These are phyloP conservation scores for Monosporascus sp. DNA, from an alignment of 2,329 filamentous ascomycete species.

Conservation along the genomic window DNA sequence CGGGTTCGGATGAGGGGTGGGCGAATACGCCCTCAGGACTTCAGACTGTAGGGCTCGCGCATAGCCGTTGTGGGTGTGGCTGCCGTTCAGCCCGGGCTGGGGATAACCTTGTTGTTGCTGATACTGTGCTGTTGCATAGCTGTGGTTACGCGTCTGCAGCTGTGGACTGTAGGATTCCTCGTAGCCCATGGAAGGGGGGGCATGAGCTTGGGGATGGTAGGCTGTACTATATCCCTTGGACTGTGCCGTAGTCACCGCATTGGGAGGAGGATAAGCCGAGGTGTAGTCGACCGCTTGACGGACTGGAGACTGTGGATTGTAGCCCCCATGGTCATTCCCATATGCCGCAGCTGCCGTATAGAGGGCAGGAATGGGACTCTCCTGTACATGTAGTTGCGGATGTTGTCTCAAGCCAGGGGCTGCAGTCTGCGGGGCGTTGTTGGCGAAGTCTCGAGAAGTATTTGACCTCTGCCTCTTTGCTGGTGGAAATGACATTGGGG, in stretches of 20 bases:
- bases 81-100: constrained; percentile 13
- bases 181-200: constrained; percentile 3
- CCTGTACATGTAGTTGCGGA: constrained; percentile 1
- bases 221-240: background rate
- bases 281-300: constrained; percentile 1
- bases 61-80: constrained; percentile 17
- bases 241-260: background rate
- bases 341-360: constrained; percentile 15
- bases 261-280: constrained; percentile 1
- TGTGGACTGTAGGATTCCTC: constrained; percentile 17
- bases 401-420: constrained; percentile 27
- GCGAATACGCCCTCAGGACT: constrained; percentile 20
- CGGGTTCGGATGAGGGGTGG: constrained; percentile 14
- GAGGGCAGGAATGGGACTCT: constrained; percentile 12
- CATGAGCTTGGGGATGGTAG: constrained; percentile 1
- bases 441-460: constrained; percentile 26
- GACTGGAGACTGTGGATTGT: constrained; percentile 12
- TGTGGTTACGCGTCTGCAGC: background rate
- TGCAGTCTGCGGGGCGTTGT: constrained; percentile 25
- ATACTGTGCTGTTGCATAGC: constrained; percentile 6
- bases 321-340: constrained; percentile 18
- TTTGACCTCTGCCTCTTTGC: constrained; percentile 28
- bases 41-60: constrained; percentile 15
- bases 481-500: constrained; percentile 27
- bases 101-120: constrained; percentile 17